Evolutionary conservation across 768 basidiomycete genomes (phyloP), one percentile per base, ranked within the genome.

Genomic region (Collybiopsis confluens): DNA sequence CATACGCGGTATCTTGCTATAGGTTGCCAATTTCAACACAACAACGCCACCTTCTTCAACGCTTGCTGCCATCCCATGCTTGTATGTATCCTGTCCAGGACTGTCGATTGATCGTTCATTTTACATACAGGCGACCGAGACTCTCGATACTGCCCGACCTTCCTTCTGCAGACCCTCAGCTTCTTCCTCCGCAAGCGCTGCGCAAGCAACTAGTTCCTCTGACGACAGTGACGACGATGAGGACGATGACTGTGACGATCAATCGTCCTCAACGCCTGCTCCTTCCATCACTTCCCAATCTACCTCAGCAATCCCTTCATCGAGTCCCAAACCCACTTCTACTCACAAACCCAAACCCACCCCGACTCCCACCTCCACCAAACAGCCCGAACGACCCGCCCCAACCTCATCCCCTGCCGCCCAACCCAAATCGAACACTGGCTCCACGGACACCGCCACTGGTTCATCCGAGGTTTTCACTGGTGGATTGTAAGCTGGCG

Each of bases 1-100:
- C 83, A 88, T 70, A 59, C 64, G 26, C 76, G 88, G 55, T 90
- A 90, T 68, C 60, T 80, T 53, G 76, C 79, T 40, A 64, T 87
- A 58, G 73, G 70, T 45, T 83, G 81, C 62, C 62, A 74, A 26
- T 60, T 58, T 52, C 68, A 80, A 62, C 79, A 81, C 61, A 68
- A 72, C 63, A 74, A 75, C 8, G 44, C 66, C 15, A 52, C 37
- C 38, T 86, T 85, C 73, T 91, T 88, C 66, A 72, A 81, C 52
- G 61, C 70, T 26, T 92, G 91, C 64, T 88, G 89, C 75, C 82
- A 82, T 65, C 84, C 88, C 55, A 70, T 88, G 56, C 72, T 84
- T 62, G 84, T 85, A 64, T 37, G 76, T 66, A 50, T 43, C 1
- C 10, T 40, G 30, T 46, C 40, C 38, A 37, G 18, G 11, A 20